These are phyloP conservation scores for Aspergillus pseudonomiae DNA, from an alignment of 2,329 filamentous ascomycete species.

Conservation along the genomic window DNA sequence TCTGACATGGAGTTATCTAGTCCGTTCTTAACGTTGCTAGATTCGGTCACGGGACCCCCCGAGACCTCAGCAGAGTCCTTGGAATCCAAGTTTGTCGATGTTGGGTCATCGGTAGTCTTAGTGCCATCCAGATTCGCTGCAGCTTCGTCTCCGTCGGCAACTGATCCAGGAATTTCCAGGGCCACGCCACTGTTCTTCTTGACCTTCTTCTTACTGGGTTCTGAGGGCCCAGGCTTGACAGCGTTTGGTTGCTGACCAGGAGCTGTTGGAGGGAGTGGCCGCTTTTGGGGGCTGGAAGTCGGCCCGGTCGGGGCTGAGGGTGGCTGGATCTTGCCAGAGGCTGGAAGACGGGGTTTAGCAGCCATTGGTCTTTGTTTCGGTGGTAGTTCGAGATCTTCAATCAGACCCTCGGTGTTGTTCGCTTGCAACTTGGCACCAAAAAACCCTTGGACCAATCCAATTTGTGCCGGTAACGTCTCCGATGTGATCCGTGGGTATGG, in stretches of 20 bases:
- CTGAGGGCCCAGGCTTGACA: slow-evolving; percentile 30
- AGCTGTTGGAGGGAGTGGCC: slow-evolving; percentile 35
- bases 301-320: slow-evolving; percentile 33
- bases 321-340: slow-evolving; percentile 49
- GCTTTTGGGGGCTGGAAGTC: slow-evolving; percentile 46
- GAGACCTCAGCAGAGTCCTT: slow-evolving; percentile 24
- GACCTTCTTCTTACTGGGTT: slow-evolving; percentile 47
- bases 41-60: slow-evolving; percentile 12
- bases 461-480: slow-evolving; percentile 76
- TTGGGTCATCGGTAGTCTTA: slow-evolving; percentile 14
- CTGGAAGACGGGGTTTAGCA: slow-evolving; percentile 47
- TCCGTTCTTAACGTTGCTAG: slow-evolving; percentile 18
- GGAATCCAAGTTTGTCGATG: slow-evolving; percentile 51
- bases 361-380: slow-evolving; percentile 74
- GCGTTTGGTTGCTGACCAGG: slow-evolving; percentile 25
- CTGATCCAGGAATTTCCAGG: slow-evolving; percentile 28
- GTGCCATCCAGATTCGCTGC: slow-evolving; percentile 20
- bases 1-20: slow-evolving; percentile 19
- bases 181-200: slow-evolving; percentile 45
- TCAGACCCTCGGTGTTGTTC: slow-evolving; percentile 77
- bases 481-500: slow-evolving; percentile 76
- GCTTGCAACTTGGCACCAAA: slow-evolving; percentile 87
- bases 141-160: slow-evolving; percentile 32
- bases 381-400: slow-evolving; percentile 94
- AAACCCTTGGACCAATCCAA: slow-evolving; percentile 87